Conservation (phyloP, 2,329 filamentous ascomycete genomes). For the Mycogone perniciosa region DNA sequence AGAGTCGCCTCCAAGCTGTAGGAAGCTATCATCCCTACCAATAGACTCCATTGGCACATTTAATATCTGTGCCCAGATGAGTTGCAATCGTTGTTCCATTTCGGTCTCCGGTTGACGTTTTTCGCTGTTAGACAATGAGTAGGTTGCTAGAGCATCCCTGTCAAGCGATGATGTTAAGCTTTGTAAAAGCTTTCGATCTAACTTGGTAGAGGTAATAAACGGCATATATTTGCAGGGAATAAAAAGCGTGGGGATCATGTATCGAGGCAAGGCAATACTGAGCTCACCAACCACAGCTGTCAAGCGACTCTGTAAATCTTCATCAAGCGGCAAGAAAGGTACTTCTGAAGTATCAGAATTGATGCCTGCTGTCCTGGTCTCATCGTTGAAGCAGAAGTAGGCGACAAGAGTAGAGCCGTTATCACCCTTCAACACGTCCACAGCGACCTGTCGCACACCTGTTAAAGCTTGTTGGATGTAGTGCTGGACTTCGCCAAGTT, state of each 20-base stretch:
- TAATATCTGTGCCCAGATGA: constrained; percentile 27
- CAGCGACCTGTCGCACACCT: constrained; percentile 3
- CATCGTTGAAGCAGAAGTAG: constrained; percentile 1
- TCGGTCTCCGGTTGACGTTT: constrained; percentile 12
- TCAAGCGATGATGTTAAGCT: neutral
- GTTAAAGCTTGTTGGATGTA: constrained; percentile 5
- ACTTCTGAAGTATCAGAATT: neutral
- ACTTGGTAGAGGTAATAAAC: constrained; percentile 7
- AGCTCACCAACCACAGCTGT: neutral
- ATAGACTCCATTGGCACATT: constrained; percentile 22
- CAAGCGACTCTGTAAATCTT: constrained; percentile 9
- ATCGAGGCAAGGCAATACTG: constrained; percentile 5
- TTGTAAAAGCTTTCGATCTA: constrained; percentile 5
- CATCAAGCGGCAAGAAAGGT: constrained; percentile 9
- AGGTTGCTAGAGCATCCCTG: neutral
- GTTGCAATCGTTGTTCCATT: constrained; percentile 9
- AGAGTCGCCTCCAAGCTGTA: constrained; percentile 34
- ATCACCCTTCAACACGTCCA: neutral
- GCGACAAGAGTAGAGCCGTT: neutral
- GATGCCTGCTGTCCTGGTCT: neutral
- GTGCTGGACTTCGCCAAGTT: constrained; percentile 27
- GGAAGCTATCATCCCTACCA: constrained; percentile 15
- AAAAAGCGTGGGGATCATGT: constrained; percentile 18
- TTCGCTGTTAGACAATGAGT: neutral
- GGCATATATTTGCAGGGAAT: constrained; percentile 16